Evolutionary conservation across 2,329 filamentous ascomycete genomes (phyloP).

Genomic region (Pseudogymnoascus sp.): DNA sequence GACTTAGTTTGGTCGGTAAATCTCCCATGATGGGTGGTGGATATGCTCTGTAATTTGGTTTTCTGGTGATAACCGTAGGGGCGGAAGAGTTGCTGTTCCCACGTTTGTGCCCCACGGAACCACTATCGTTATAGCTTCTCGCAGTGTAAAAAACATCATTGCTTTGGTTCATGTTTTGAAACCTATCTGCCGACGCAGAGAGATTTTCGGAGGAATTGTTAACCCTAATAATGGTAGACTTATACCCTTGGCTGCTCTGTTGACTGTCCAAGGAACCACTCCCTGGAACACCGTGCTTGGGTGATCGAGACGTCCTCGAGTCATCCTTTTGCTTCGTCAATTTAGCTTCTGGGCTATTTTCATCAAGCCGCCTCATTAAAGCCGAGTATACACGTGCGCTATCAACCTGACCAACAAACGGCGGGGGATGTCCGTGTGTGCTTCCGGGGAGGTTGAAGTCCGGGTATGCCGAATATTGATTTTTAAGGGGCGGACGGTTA

Average conservation of each 20-base stretch:
- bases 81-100: not conserved
- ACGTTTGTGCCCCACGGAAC: not conserved
- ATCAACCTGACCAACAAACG: conserved; percentile 33
- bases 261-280: conserved; percentile 16
- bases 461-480: conserved; percentile 24
- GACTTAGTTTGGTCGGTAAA: conserved; percentile 14
- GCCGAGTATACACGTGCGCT: conserved; percentile 55
- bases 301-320: conserved; percentile 13
- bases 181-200: not conserved
- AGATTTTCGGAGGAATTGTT: not conserved
- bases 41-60: conserved; percentile 1
- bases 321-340: conserved; percentile 17
- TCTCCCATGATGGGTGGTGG: conserved; percentile 8
- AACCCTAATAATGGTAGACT: conserved; percentile 10
- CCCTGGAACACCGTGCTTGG: conserved; percentile 11
- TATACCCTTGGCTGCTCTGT: conserved; percentile 13
- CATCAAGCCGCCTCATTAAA: conserved; percentile 47
- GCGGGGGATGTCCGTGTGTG: conserved; percentile 11
- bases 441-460: conserved; percentile 14
- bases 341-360: conserved; percentile 28
- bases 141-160: conserved; percentile 5
- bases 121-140: not conserved
- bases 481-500: conserved; percentile 20
- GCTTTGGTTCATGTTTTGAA: not conserved
- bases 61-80: conserved; percentile 2